Base-by-base conservation (phyloP, 192 early-diverging fungal species). In the Coemansia sp. region DNA sequence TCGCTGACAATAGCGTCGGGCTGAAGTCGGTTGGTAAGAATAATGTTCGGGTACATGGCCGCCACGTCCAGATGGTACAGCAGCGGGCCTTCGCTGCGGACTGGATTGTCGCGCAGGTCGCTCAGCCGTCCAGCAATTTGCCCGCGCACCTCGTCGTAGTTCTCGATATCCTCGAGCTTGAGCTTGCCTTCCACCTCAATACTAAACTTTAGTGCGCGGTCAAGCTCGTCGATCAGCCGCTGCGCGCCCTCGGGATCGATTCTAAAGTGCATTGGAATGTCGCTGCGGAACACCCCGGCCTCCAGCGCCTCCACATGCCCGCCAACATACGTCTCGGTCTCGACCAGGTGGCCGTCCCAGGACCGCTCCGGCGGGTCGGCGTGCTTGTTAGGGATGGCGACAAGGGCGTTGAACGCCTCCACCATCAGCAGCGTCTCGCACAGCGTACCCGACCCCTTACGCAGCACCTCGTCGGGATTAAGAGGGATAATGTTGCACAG, bases 11-110 rank as follows among this genome's bases (percentile, higher is more conserved):
- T 90, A 5, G 97, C 90, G 75, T 99, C 94, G 0, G 97, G 97
- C 68, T 99, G 97, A 8, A 99, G 70, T 18, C 97, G 86, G 63
- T 99, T 97, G 1, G 97, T 99, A 21, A 99, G 77, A 64, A 99
- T 99, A 54, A 99, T 99, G 62, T 99, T 99, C 14, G 97, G 97
- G 53, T 95, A 95, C 97, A 99, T 99, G 19, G 97, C 97, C 0
- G 92, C 97, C n/a, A 99, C 97, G 74, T 99, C 97, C 80, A 99
- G 85, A 56, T 99, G 97, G 68, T 99, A 99, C 40, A 99, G 90
- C 3, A 88, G 76, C 1, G 97, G 97, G 23, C 81, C 72, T 49
- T 92, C 91, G 27, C 66, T 66, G 1, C 90, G 85, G 33, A 83
- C 83, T 8, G 94, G 93, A 14, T 63, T 64, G 45, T 95, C 90